phyloP scores from a whole-genome alignment of 352 stramenopile genomes.

The Nothophytophthora sp. region DNA sequence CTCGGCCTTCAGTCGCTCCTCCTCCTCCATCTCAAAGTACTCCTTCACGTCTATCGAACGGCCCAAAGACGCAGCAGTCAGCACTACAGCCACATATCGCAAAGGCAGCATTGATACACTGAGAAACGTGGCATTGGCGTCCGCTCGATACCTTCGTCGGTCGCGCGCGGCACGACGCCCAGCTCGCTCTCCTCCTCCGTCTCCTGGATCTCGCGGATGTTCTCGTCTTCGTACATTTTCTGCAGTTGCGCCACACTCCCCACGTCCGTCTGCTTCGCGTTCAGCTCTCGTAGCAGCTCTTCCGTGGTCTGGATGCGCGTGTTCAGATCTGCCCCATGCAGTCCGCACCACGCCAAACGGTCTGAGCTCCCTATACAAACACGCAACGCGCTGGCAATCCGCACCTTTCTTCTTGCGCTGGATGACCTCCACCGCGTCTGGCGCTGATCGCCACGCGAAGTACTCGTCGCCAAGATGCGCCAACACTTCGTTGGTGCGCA shows the following conservation, averaged over 20 bases:
- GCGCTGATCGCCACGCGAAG: slow-evolving; percentile 76
- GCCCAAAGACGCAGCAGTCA: background rate
- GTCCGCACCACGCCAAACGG: background rate
- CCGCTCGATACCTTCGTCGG: slow-evolving; percentile 76
- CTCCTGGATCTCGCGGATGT: slow-evolving; percentile 87
- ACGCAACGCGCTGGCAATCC: background rate
- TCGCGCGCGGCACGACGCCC: slow-evolving; percentile 35
- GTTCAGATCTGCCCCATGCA: slow-evolving; percentile 41
- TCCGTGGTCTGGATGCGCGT: slow-evolving; percentile 63
- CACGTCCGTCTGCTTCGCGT: slow-evolving; percentile 68
- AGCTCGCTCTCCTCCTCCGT: slow-evolving; percentile 76
- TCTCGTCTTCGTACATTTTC: slow-evolving; percentile 85
- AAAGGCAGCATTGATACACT: no score
- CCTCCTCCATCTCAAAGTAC: slow-evolving; percentile 86
- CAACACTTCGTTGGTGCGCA: slow-evolving; percentile 85
- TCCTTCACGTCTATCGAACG: slow-evolving; percentile 57
- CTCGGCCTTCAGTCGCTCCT: slow-evolving; percentile 70
- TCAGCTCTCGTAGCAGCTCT: slow-evolving; percentile 39
- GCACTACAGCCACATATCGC: background rate
- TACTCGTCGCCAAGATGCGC: slow-evolving; percentile 82
- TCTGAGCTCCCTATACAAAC: background rate
- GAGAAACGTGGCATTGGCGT: no score
- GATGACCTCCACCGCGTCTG: slow-evolving; percentile 61
- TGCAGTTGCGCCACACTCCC: slow-evolving; percentile 68
- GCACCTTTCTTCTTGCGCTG: slow-evolving; percentile 80